Conservation (phyloP, 495 filamentous ascomycete genomes). For the Aspergillus asperescens region DNA sequence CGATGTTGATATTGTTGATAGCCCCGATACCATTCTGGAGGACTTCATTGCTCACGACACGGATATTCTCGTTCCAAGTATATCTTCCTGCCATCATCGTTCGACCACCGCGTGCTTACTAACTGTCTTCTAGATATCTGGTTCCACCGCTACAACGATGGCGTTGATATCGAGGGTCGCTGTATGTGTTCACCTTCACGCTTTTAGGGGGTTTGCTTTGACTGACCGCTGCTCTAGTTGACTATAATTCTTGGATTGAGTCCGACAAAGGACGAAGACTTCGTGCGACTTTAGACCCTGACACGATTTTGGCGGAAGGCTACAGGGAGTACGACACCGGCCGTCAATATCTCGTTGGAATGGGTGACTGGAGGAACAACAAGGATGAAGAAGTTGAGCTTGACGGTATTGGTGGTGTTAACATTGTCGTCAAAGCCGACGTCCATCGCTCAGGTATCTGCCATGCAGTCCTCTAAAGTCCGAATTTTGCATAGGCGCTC, state of each 20-base stretch:
- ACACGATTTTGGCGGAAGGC: slow-evolving; percentile 83
- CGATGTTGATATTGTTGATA: slow-evolving; percentile 93
- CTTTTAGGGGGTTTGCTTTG: slow-evolving; percentile 2
- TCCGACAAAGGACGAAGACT: slow-evolving; percentile 75
- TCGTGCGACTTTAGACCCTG: slow-evolving; percentile 63
- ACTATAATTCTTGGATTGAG: slow-evolving; percentile 99
- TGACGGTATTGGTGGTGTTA: slow-evolving; percentile 95
- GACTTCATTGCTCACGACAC: slow-evolving; percentile 91
- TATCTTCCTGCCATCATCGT: slow-evolving; percentile 21
- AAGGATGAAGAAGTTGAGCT: slow-evolving; percentile 87
- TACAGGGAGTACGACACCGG: slow-evolving; percentile 91
- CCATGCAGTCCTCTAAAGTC: neutral
- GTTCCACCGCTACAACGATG: slow-evolving; percentile 90
- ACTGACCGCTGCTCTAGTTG: slow-evolving; percentile 52
- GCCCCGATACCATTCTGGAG: slow-evolving; percentile 79
- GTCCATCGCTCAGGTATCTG: slow-evolving; percentile 84
- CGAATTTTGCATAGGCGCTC: neutral
- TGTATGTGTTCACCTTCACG: slow-evolving; percentile 51
- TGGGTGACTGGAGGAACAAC: slow-evolving; percentile 88
- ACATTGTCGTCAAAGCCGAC: slow-evolving; percentile 94
- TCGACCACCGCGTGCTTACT: slow-evolving; percentile 10
- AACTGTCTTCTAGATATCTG: slow-evolving; percentile 68
- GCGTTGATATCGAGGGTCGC: slow-evolving; percentile 84
- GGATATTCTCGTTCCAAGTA: slow-evolving; percentile 95
- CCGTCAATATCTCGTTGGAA: slow-evolving; percentile 75